phyloP scores from a whole-genome alignment of 106 monocot genomes.

The Dendrobium catenatum region DNA sequence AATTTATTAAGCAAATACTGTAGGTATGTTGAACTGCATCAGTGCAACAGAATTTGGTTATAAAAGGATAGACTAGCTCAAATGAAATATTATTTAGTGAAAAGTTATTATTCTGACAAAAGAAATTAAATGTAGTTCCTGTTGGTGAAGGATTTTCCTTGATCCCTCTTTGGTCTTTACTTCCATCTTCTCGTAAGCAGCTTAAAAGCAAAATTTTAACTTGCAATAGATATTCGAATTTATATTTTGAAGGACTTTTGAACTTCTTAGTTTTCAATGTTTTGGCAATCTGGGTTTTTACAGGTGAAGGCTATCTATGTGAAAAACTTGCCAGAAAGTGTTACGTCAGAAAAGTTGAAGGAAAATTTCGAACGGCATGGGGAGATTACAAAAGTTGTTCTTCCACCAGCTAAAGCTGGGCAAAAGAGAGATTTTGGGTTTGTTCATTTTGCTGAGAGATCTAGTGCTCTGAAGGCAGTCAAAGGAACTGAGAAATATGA shows the following conservation, averaged over 20 bases:
- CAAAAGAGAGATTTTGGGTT: conserved; percentile 96
- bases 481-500: conserved; percentile 90
- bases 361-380: conserved; percentile 86
- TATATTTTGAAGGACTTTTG: not conserved
- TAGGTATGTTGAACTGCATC: not conserved
- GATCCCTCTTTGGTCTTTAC: not conserved
- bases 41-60: not conserved
- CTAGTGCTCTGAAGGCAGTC: conserved; percentile 87
- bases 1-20: not conserved
- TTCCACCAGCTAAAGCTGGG: conserved; percentile 74
- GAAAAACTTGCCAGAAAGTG: conserved; percentile 85
- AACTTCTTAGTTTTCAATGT: not conserved
- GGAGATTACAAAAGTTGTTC: conserved; percentile 86
- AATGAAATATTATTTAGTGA: not conserved
- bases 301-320: conserved; percentile 95
- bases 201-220: not conserved
- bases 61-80: not conserved
- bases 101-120: not conserved
- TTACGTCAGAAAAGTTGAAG: conserved; percentile 69
- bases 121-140: not conserved
- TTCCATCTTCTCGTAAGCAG: not conserved
- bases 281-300: conserved; percentile 8
- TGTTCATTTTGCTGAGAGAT: conserved; percentile 96
- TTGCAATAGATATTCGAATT: not conserved
- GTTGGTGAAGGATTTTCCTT: not conserved